Percentiles rank a stretch among this genome's conserved stretches.
These are phyloP conservation scores for barrel medic (Medicago truncatula) DNA, from an alignment of 306 rosid genomes.

Conservation along the genomic window DNA sequence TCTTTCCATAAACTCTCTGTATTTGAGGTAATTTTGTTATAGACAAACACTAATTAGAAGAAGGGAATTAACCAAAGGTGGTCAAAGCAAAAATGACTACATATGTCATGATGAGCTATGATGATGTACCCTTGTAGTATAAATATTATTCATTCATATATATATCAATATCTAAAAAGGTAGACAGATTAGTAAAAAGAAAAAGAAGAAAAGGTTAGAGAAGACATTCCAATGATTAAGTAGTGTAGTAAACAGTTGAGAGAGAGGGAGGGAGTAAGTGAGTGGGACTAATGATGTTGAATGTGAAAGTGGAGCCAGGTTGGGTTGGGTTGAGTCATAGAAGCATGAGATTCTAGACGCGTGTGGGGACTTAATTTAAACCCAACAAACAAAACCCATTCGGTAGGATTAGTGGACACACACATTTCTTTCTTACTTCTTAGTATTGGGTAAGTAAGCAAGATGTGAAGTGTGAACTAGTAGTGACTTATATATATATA, in stretches of 20 bases:
- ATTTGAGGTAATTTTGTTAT: too few species aligned
- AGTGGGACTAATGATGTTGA: conserved; percentile 52
- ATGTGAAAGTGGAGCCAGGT: conserved; percentile 48
- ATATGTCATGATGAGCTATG: conserved; percentile 39
- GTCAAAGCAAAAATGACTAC: conserved; percentile 39
- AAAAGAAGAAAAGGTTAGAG: not conserved
- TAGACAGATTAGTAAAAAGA: conserved; percentile 37
- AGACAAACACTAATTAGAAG: not conserved
- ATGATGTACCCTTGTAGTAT: conserved; percentile 13
- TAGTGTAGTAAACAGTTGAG: conserved; percentile 29
- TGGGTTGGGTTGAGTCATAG: conserved; percentile 19
- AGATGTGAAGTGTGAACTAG: conserved; percentile 2
- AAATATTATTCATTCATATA: not conserved
- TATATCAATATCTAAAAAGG: not conserved
- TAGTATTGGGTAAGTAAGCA: not conserved
- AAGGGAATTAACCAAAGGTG: not conserved
- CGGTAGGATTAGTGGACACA: conserved; percentile 9
- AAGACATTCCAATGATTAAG: conserved; percentile 30
- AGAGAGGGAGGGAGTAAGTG: too few species aligned
- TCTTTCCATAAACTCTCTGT: too few species aligned
- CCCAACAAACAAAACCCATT: conserved; percentile 1
- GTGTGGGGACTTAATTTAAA: conserved; percentile 31
- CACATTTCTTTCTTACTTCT: too few species aligned
- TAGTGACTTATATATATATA: too few species aligned
- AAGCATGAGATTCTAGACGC: conserved; percentile 43